Conservation (phyloP, 495 filamentous ascomycete species). For the Penicillium robsamsonii region DNA sequence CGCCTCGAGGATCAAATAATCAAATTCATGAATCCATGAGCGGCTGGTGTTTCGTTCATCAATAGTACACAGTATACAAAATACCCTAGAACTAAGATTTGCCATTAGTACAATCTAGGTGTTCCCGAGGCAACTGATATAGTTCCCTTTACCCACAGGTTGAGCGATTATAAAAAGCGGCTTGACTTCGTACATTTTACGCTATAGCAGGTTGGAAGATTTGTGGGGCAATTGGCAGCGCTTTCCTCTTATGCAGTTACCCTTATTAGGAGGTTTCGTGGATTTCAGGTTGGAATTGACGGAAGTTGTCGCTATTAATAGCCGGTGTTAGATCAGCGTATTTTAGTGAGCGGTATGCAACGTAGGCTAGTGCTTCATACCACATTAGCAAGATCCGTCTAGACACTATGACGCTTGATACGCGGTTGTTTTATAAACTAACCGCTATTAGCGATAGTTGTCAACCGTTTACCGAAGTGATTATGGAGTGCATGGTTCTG, state of each 20-base stretch:
- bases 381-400: neutral
- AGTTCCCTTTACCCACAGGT: neutral
- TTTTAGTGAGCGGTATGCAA: neutral
- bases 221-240: neutral
- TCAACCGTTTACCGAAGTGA: neutral
- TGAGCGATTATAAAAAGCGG: neutral
- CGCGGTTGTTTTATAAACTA: neutral
- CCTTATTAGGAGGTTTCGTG: neutral
- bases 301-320: neutral
- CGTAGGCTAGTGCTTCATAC: neutral
- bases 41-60: neutral
- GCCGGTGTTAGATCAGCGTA: neutral
- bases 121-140: neutral
- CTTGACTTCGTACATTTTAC: neutral
- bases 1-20: neutral
- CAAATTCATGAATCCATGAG: neutral
- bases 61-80: neutral
- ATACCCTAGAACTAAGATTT: neutral
- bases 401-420: neutral
- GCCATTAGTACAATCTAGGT: neutral
- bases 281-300: neutral
- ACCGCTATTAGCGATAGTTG: neutral
- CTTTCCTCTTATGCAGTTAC: neutral
- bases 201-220: neutral
- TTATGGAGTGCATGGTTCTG: neutral